These are phyloP conservation scores for Hypoxylon sp. DNA, from an alignment of 2,329 filamentous ascomycete species.

Conservation along the genomic window DNA sequence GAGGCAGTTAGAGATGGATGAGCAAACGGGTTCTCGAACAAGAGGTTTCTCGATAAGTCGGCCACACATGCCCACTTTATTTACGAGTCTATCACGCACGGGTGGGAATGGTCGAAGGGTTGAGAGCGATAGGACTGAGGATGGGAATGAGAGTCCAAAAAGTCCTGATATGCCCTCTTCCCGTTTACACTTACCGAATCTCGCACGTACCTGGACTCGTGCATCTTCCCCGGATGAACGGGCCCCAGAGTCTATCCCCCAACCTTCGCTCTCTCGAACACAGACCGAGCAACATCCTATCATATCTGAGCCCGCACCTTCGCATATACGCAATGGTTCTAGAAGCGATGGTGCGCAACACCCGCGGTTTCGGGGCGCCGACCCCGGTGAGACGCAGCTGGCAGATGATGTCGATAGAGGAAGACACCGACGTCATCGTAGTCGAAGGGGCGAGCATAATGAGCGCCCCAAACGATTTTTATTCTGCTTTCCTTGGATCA, in stretches of 20 bases:
- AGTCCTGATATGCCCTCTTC: slow-evolving; percentile 54
- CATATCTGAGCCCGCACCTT: slow-evolving; percentile 38
- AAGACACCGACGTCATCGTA: slow-evolving; percentile 50
- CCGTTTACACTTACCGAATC: slow-evolving; percentile 53
- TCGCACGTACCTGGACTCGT: slow-evolving; percentile 51
- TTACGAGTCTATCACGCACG: slow-evolving; percentile 27
- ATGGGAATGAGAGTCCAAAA: slow-evolving; percentile 56
- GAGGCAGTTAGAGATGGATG: slow-evolving; percentile 32
- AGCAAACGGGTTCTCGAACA: slow-evolving; percentile 25
- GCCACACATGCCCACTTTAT: slow-evolving; percentile 27
- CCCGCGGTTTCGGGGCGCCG: slow-evolving; percentile 51
- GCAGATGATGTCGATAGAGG: slow-evolving; percentile 54
- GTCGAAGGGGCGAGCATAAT: slow-evolving; percentile 21
- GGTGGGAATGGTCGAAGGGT: slow-evolving; percentile 24
- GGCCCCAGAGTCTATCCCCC: slow-evolving; percentile 12
- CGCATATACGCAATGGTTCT: slow-evolving; percentile 25
- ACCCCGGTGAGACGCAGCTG: slow-evolving; percentile 59
- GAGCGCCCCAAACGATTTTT: slow-evolving; percentile 55
- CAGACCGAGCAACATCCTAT: slow-evolving; percentile 33
- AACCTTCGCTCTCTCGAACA: slow-evolving; percentile 9
- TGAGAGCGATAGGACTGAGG: slow-evolving; percentile 35
- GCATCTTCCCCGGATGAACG: slow-evolving; percentile 40
- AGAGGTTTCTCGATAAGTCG: slow-evolving; percentile 33
- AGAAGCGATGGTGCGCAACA: slow-evolving; percentile 27
- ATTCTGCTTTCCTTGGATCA: slow-evolving; percentile 64